phyloP scores from a whole-genome alignment of 139 green algal species.

The Picochlorum sp. region DNA sequence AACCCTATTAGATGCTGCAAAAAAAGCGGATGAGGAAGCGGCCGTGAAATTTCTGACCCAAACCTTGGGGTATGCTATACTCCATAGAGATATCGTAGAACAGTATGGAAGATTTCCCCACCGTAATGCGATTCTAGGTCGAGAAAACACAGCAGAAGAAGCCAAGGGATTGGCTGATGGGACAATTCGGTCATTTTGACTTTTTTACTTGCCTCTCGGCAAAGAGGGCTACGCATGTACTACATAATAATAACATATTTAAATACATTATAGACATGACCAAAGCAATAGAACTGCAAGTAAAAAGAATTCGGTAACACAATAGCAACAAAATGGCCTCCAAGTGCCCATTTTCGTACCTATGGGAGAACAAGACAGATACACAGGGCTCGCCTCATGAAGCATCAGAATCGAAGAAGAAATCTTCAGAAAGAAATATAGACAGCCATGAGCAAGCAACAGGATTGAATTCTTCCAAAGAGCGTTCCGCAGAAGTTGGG shows the following conservation, averaged over 20 bases:
- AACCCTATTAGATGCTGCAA: conserved; percentile 7
- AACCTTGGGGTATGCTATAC: conserved; percentile 11
- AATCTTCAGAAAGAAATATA: not conserved
- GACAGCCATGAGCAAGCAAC: not conserved
- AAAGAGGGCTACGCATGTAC: too few relatives aligned
- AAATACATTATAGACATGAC: too few relatives aligned
- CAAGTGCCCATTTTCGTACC: not conserved
- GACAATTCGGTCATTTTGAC: conserved; percentile 37
- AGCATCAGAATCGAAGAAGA: not conserved
- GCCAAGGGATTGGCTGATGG: conserved; percentile 34
- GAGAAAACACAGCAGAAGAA: conserved; percentile 45
- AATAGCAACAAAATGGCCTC: not conserved
- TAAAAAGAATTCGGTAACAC: not conserved
- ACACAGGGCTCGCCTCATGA: not conserved
- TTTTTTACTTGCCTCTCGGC: too few relatives aligned
- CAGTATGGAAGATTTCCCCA: conserved; percentile 48
- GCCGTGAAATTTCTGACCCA: conserved; percentile 5
- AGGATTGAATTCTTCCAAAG: not conserved
- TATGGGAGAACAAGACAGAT: not conserved
- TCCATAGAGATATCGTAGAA: conserved; percentile 20
- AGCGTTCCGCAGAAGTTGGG: not conserved
- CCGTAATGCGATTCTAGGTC: conserved; percentile 46
- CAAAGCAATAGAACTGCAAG: too few relatives aligned
- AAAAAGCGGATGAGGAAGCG: not conserved
- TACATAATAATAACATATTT: too few relatives aligned